Conservation (phyloP, 2,329 filamentous ascomycete genomes). For the Claviceps sp. region DNA sequence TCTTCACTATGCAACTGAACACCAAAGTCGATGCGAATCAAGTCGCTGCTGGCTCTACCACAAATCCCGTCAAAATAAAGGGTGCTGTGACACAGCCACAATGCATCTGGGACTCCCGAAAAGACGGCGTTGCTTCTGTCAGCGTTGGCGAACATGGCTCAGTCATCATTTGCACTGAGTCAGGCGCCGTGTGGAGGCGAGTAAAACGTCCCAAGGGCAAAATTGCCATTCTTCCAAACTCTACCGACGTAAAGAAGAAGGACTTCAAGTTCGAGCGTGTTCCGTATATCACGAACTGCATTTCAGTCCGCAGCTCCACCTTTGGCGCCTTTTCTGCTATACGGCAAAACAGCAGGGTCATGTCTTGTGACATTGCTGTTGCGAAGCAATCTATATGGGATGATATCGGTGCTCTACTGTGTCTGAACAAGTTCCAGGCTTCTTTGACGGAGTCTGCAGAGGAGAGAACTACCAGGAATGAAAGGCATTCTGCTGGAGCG, state of each 20-base stretch:
- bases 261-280: slow-evolving; percentile 94
- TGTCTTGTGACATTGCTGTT: slow-evolving; percentile 55
- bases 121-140: slow-evolving; percentile 75
- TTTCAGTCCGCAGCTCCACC: slow-evolving; percentile 72
- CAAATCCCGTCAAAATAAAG: slow-evolving; percentile 82
- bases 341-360: slow-evolving; percentile 71
- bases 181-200: slow-evolving; percentile 85
- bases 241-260: slow-evolving; percentile 51
- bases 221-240: slow-evolving; percentile 36
- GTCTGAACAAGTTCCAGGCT: slow-evolving; percentile 47
- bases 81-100: slow-evolving; percentile 66
- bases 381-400: slow-evolving; percentile 57
- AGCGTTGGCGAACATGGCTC: slow-evolving; percentile 85
- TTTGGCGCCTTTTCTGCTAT: slow-evolving; percentile 85
- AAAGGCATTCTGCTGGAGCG: slow-evolving; percentile 26
- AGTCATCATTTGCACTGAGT: slow-evolving; percentile 84
- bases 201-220: slow-evolving; percentile 74
- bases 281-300: slow-evolving; percentile 72
- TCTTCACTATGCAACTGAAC: slow-evolving; percentile 73
- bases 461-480: slow-evolving; percentile 26
- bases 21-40: slow-evolving; percentile 50
- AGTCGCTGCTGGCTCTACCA: slow-evolving; percentile 57
- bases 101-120: slow-evolving; percentile 79
- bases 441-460: slow-evolving; percentile 15
- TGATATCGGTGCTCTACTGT: slow-evolving; percentile 56